phyloP scores from a whole-genome alignment of 139 green algal species.

The Monoraphidium neglectum region DNA sequence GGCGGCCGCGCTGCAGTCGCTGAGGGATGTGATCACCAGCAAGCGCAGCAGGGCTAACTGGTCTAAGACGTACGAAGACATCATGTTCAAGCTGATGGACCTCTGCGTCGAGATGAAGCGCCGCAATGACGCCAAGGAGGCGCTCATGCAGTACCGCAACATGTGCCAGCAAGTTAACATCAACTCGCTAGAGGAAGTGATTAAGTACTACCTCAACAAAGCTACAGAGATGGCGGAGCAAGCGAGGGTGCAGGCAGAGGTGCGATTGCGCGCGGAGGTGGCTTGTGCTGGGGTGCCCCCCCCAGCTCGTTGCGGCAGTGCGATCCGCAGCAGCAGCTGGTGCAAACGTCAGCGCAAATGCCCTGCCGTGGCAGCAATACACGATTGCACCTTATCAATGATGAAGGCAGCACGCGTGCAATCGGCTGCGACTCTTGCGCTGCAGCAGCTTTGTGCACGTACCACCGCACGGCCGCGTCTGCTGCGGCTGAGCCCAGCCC shows the following conservation, averaged over 20 bases:
- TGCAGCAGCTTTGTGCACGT: not conserved
- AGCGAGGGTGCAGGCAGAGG: constrained; percentile 76
- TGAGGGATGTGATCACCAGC: constrained; percentile 97
- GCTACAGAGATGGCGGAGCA: constrained; percentile 89
- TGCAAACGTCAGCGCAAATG: too few relatives aligned
- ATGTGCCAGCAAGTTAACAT: constrained; percentile 97
- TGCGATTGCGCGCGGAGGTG: too few relatives aligned
- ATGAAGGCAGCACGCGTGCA: too few relatives aligned
- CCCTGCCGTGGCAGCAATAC: too few relatives aligned
- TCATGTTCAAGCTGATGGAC: constrained; percentile 98
- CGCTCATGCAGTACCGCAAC: constrained; percentile 98
- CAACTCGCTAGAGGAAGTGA: constrained; percentile 94
- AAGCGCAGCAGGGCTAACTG: constrained; percentile 93
- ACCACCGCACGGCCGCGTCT: not conserved
- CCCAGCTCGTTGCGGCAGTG: too few relatives aligned
- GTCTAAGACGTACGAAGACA: constrained; percentile 90
- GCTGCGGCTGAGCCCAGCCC: not conserved
- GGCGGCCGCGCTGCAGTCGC: constrained; percentile 78
- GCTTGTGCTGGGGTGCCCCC: too few relatives aligned
- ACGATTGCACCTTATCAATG: too few relatives aligned
- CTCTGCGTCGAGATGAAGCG: constrained; percentile 92
- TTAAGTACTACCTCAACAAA: constrained; percentile 96
- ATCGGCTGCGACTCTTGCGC: too few relatives aligned
- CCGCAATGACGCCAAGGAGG: constrained; percentile 96
- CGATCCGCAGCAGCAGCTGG: too few relatives aligned